phyloP scores from a whole-genome alignment of 768 basidiomycete species.

The Mycena crocata region DNA sequence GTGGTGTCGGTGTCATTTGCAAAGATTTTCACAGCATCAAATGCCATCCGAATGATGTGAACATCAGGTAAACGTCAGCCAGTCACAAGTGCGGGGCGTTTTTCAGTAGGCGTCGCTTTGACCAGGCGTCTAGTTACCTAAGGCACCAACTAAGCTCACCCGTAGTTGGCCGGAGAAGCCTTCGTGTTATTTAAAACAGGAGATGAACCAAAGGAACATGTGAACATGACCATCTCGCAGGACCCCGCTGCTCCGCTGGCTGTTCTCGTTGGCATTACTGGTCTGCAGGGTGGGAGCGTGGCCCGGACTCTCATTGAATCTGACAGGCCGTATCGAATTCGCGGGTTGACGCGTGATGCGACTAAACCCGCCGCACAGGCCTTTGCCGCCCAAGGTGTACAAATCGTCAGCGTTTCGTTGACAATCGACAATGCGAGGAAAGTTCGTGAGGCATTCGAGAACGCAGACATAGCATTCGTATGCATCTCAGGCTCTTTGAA shows the following conservation, averaged over 20 bases:
- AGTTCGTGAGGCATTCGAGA: conserved; percentile 21
- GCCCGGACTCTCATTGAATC: conserved; percentile 23
- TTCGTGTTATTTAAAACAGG: too few species aligned
- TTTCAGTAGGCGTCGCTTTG: neutral
- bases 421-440: conserved; percentile 13
- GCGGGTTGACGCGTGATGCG: conserved; percentile 21
- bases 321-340: conserved; percentile 22
- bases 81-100: too few species aligned
- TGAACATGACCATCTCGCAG: conserved; percentile 27
- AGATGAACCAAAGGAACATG: neutral
- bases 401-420: conserved; percentile 23
- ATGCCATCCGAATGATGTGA: too few species aligned
- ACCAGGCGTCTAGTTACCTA: neutral
- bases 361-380: conserved; percentile 14
- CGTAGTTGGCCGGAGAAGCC: neutral
- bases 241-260: conserved; percentile 22
- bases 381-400: conserved; percentile 21
- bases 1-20: too few species aligned
- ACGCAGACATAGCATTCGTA: conserved; percentile 25
- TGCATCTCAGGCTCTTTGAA: neutral
- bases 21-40: too few species aligned
- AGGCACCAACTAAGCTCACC: neutral
- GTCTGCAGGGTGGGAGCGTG: conserved; percentile 20
- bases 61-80: too few species aligned
- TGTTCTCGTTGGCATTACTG: conserved; percentile 27